phyloP scores from a whole-genome alignment of 192 early-diverging fungal species.

The Coemansia sp. region DNA sequence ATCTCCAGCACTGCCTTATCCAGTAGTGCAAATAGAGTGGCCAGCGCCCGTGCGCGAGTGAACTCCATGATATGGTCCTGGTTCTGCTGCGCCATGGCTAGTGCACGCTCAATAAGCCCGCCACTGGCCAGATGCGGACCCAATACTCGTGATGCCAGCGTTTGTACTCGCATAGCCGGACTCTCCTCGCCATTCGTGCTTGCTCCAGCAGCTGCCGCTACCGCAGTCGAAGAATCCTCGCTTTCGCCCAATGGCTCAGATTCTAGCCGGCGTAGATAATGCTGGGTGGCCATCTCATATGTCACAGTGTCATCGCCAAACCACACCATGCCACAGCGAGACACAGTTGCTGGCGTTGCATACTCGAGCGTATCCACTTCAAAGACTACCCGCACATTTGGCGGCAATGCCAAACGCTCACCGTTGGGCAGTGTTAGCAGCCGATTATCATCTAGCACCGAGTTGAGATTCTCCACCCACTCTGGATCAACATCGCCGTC shows the following conservation, averaged over 20 bases:
- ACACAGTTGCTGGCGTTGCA: constrained; percentile 96
- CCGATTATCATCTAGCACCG: constrained; percentile 97
- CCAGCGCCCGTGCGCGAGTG: constrained; percentile 76
- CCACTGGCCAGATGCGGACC: constrained; percentile 68
- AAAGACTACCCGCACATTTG: constrained; percentile 98
- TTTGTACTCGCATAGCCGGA: constrained; percentile 70
- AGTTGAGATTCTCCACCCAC: constrained; percentile 97
- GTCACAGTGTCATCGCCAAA: constrained; percentile 90
- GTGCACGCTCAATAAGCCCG: constrained; percentile 70
- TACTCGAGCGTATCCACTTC: constrained; percentile 98
- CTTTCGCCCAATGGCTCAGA: constrained; percentile 66
- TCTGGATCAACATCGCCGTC: constrained; percentile 99
- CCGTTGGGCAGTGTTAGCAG: constrained; percentile 97
- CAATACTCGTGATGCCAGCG: constrained; percentile 69
- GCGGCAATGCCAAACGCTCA: constrained; percentile 90
- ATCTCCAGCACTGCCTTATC: constrained; percentile 82
- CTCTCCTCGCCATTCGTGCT: constrained; percentile 50
- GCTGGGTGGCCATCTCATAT: constrained; percentile 70
- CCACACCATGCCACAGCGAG: constrained; percentile 99
- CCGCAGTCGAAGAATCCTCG: constrained; percentile 55
- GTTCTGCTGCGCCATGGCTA: constrained; percentile 60
- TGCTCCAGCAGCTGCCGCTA: constrained; percentile 1
- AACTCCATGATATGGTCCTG: constrained; percentile 99
- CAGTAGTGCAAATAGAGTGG: constrained; percentile 86
- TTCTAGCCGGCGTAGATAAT: constrained; percentile 81